A percentile compares a stretch with the other conserved stretches of the same genome.
Evolutionary conservation across 768 basidiomycete genomes (phyloP).

Genomic region (Cyclocybe aegerita): DNA sequence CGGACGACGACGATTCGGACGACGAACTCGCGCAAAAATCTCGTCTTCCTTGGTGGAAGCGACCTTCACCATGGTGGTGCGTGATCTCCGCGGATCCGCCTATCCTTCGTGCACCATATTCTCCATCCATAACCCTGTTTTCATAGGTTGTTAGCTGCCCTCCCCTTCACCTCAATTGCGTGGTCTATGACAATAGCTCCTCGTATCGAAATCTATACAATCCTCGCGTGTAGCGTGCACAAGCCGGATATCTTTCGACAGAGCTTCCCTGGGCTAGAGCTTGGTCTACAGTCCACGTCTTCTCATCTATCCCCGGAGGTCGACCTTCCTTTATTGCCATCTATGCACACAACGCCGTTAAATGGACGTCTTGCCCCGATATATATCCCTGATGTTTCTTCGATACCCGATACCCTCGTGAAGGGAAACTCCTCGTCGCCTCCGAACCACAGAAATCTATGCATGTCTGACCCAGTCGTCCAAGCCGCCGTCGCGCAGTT

Average conservation of each 20-base stretch:
- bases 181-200: constrained; percentile 63
- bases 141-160: constrained; percentile 54
- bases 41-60: constrained; percentile 70
- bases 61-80: constrained; percentile 74
- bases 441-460: constrained; percentile 29
- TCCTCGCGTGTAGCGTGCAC: constrained; percentile 66
- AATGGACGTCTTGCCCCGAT: background rate
- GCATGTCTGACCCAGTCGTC: constrained; percentile 69
- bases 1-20: constrained; percentile 26
- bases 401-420: background rate
- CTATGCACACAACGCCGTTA: too few relatives aligned
- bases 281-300: constrained; percentile 1
- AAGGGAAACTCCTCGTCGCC: constrained; percentile 3
- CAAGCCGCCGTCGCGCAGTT: constrained; percentile 71
- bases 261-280: constrained; percentile 16
- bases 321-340: too few relatives aligned
- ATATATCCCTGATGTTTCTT: constrained; percentile 1
- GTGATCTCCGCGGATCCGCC: background rate
- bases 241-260: constrained; percentile 53
- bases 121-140: background rate
- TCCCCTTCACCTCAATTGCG: constrained; percentile 57
- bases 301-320: background rate
- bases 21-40: constrained; percentile 21
- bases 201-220: constrained; percentile 71
- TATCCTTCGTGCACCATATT: background rate